phyloP scores from a whole-genome alignment of 177 flowering plant genomes.

The Telopea speciosissima region DNA sequence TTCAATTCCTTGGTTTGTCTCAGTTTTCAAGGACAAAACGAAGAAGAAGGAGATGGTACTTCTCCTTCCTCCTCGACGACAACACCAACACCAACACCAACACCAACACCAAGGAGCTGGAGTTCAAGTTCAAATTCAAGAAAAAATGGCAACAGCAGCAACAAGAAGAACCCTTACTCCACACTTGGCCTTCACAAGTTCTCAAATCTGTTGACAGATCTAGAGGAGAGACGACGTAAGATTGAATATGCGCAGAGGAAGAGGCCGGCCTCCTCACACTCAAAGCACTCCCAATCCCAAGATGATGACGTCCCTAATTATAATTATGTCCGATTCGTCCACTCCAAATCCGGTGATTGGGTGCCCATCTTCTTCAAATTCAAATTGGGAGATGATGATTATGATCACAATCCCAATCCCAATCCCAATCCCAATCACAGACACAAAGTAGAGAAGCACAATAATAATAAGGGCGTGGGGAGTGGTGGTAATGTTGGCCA shows the following conservation, averaged over 20 bases:
- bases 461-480: too few species aligned
- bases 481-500: too few species aligned
- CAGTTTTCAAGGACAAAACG: neutral
- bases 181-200: neutral
- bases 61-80: too few species aligned
- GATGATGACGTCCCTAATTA: too few species aligned
- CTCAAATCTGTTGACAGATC: neutral
- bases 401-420: too few species aligned
- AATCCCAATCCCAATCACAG: neutral
- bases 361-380: constrained; percentile 57
- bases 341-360: constrained; percentile 35
- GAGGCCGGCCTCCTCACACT: too few species aligned
- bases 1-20: constrained; percentile 33
- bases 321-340: constrained; percentile 58
- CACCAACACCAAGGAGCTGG: too few species aligned
- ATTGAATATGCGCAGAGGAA: constrained; percentile 41
- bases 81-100: too few species aligned
- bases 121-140: too few species aligned
- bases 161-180: constrained; percentile 3
- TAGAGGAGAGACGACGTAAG: constrained; percentile 33
- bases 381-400: too few species aligned
- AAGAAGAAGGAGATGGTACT: neutral
- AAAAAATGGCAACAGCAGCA: neutral
- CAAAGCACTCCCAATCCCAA: constrained; percentile 31
- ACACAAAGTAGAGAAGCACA: neutral